These are phyloP conservation scores for Barnettozyma botsteinii DNA, from an alignment of 805 yeast genomes.

Conservation along the genomic window DNA sequence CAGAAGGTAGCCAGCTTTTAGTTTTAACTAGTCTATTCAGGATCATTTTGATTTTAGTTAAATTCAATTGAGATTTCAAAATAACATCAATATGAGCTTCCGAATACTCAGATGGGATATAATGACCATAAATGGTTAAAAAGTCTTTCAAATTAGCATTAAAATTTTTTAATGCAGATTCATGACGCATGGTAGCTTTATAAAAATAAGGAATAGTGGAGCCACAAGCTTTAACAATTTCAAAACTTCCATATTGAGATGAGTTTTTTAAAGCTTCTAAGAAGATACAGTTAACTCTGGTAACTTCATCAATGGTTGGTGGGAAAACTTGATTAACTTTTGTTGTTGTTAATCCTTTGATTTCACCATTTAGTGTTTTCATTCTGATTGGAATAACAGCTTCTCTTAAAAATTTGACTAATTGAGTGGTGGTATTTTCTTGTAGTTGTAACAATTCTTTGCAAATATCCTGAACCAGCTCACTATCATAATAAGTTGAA, in stretches of 20 bases:
- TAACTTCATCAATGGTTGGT: constrained; percentile 91
- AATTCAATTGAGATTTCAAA: constrained; percentile 63
- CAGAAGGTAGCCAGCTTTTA: constrained; percentile 36
- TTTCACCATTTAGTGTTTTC: constrained; percentile 50
- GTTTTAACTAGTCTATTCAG: constrained; percentile 53
- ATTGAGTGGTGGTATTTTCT: constrained; percentile 57
- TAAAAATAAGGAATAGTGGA: constrained; percentile 83
- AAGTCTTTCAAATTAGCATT: constrained; percentile 39
- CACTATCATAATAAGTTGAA: constrained; percentile 25
- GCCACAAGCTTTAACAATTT: constrained; percentile 75
- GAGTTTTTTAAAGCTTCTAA: constrained; percentile 71
- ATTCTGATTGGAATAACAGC: constrained; percentile 76
- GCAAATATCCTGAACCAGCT: constrained; percentile 47
- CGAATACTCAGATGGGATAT: constrained; percentile 33
- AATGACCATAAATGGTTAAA: constrained; percentile 30
- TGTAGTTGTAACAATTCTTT: constrained; percentile 67
- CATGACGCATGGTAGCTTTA: constrained; percentile 89
- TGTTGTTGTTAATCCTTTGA: constrained; percentile 50
- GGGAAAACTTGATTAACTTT: constrained; percentile 79
- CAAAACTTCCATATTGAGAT: constrained; percentile 61
- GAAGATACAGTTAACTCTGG: constrained; percentile 81
- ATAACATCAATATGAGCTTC: constrained; percentile 53
- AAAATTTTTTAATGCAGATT: constrained; percentile 79
- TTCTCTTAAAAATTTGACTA: constrained; percentile 72
- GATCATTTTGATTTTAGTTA: constrained; percentile 65